Evolutionary conservation across 805 yeast species (phyloP).

Genomic region (Vanderwaltozyma polyspora): DNA sequence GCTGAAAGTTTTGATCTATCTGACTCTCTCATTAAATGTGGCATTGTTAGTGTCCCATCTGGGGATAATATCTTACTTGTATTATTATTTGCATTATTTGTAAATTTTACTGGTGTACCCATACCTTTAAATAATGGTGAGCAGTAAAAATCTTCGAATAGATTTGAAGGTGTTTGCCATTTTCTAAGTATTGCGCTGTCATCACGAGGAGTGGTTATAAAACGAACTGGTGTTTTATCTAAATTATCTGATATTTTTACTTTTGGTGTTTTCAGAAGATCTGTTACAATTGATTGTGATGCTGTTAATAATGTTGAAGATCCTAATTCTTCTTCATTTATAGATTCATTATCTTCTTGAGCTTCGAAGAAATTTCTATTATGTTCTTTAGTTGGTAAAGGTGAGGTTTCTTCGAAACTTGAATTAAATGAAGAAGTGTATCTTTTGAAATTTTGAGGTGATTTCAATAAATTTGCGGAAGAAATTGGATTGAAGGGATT

Average conservation of each 20-base stretch:
- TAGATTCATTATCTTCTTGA: background rate
- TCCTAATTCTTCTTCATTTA: conserved; percentile 1
- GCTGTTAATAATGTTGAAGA: conserved; percentile 13
- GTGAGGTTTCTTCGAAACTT: conserved; percentile 24
- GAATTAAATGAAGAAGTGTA: conserved; percentile 27
- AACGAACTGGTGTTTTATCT: conserved; percentile 18
- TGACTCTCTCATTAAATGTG: conserved; percentile 5
- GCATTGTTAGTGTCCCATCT: background rate
- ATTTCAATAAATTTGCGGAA: conserved; percentile 3
- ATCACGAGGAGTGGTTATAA: conserved; percentile 18
- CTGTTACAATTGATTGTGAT: conserved; percentile 4
- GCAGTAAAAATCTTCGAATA: conserved; percentile 24
- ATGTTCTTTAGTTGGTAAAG: conserved; percentile 5
- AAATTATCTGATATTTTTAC: conserved; percentile 7
- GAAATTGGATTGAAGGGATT: background rate
- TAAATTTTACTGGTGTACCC: conserved; percentile 13
- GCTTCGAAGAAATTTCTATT: background rate
- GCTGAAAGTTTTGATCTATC: conserved; percentile 19
- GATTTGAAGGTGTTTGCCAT: conserved; percentile 27
- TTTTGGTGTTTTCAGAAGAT: conserved; percentile 16
- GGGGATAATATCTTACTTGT: conserved; percentile 4
- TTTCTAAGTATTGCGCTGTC: conserved; percentile 12
- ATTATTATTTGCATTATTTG: conserved; percentile 11
- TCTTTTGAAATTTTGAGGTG: conserved; percentile 19
- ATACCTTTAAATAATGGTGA: conserved; percentile 23